These are phyloP conservation scores for Aphanomyces cochlioides DNA, from an alignment of 352 stramenopile species.

Conservation along the genomic window DNA sequence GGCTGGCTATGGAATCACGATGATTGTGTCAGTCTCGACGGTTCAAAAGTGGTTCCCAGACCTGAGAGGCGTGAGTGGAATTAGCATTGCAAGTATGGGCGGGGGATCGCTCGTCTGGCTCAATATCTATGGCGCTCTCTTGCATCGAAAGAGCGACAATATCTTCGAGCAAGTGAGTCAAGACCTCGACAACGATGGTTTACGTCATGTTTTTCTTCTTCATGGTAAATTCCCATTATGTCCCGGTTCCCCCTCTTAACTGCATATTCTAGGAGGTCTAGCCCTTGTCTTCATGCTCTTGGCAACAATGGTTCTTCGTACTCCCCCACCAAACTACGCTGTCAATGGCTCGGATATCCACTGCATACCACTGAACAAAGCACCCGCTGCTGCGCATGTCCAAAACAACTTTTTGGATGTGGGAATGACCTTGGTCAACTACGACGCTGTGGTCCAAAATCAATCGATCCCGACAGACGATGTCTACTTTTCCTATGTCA, in stretches of 20 bases:
- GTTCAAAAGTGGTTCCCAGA: constrained; percentile 27
- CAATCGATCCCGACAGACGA: not conserved
- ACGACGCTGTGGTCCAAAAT: not conserved
- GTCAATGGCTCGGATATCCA: constrained; percentile 24
- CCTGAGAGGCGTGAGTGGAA: not conserved
- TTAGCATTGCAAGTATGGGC: not conserved
- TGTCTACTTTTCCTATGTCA: constrained; percentile 23
- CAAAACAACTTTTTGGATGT: constrained; percentile 21
- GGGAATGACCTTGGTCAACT: constrained; percentile 28
- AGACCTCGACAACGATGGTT: too few species aligned
- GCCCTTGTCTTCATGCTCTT: not conserved
- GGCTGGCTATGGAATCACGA: not conserved
- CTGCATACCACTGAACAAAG: not conserved
- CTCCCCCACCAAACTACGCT: not conserved
- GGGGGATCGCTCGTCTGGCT: not conserved
- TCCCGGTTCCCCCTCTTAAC: not conserved
- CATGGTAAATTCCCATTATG: not conserved
- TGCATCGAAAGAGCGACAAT: too few species aligned
- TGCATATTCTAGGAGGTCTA: not conserved
- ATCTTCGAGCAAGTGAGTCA: too few species aligned
- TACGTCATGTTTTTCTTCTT: not conserved
- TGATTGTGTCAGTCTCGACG: constrained; percentile 8
- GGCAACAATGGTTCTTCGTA: not conserved
- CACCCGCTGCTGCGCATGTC: not conserved
- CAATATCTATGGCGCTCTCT: not conserved